phyloP scores from a whole-genome alignment of 2,329 filamentous ascomycete species.

The Penicillium glabrum region DNA sequence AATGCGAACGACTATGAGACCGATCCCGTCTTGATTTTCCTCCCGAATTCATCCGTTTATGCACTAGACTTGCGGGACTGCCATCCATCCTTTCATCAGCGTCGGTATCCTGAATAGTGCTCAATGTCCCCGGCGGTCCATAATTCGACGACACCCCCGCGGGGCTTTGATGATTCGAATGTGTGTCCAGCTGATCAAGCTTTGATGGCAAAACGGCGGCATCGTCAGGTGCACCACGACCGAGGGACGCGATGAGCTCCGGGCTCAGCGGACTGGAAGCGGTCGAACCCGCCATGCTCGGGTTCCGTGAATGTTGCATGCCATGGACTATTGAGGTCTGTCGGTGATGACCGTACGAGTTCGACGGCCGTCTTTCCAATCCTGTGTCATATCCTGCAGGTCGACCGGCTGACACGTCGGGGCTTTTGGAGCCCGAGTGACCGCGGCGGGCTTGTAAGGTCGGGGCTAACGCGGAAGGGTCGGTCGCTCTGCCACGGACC shows the following conservation, averaged over 20 bases:
- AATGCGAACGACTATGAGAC: constrained; percentile 73
- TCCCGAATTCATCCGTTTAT: constrained; percentile 56
- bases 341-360: constrained; percentile 81
- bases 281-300: constrained; percentile 68
- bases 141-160: constrained; percentile 43
- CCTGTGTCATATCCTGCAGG: constrained; percentile 38
- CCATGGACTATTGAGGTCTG: constrained; percentile 98
- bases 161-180: constrained; percentile 28
- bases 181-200: constrained; percentile 34
- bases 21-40: constrained; percentile 69
- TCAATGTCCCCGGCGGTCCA: constrained; percentile 29
- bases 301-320: constrained; percentile 84
- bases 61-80: constrained; percentile 27
- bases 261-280: constrained; percentile 82
- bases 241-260: constrained; percentile 74
- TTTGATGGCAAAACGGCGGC: constrained; percentile 27
- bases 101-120: constrained; percentile 42
- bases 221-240: constrained; percentile 55
- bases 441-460: constrained; percentile 40
- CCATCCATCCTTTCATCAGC: constrained; percentile 26
- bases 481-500: constrained; percentile 42
- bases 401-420: constrained; percentile 36
- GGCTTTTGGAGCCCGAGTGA: constrained; percentile 45
- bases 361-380: constrained; percentile 44
- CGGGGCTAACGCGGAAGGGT: constrained; percentile 35